These are phyloP conservation scores for Chaetomiaceae sp. DNA, from an alignment of 2,329 filamentous ascomycete genomes.

Conservation along the genomic window DNA sequence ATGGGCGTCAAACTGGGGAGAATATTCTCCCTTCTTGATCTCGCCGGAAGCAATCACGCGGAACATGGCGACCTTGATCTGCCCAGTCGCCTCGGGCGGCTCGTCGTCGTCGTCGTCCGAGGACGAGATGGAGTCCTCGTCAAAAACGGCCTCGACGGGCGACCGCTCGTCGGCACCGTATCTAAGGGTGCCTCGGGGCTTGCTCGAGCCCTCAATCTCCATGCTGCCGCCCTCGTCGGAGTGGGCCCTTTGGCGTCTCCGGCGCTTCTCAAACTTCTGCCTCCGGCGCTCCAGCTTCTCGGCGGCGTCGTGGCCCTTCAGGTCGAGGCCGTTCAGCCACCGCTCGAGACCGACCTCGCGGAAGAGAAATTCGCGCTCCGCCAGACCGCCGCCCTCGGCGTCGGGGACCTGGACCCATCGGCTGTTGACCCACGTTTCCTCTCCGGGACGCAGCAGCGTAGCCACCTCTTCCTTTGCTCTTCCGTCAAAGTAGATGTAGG, in stretches of 20 bases:
- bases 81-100: conserved; percentile 87
- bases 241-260: conserved; percentile 55
- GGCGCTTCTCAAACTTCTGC: conserved; percentile 68
- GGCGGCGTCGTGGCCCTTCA: conserved; percentile 87
- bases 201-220: conserved; percentile 40
- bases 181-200: conserved; percentile 57
- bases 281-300: conserved; percentile 86
- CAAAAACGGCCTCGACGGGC: conserved; percentile 62
- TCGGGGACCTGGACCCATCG: conserved; percentile 94
- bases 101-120: conserved; percentile 85
- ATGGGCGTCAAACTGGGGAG: conserved; percentile 93
- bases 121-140: conserved; percentile 69
- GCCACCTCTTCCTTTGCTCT: conserved; percentile 94
- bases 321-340: conserved; percentile 92
- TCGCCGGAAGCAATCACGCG: conserved; percentile 91
- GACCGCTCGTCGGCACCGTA: conserved; percentile 75
- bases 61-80: conserved; percentile 98
- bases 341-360: conserved; percentile 92
- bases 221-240: conserved; percentile 35
- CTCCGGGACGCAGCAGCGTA: conserved; percentile 82
- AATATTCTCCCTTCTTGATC: conserved; percentile 97
- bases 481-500: conserved; percentile 98
- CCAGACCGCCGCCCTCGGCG: conserved; percentile 85
- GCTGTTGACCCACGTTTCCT: conserved; percentile 99
- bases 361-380: conserved; percentile 95